Base-by-base conservation (phyloP, 2,329 filamentous ascomycete genomes). In the Alternaria solani region DNA sequence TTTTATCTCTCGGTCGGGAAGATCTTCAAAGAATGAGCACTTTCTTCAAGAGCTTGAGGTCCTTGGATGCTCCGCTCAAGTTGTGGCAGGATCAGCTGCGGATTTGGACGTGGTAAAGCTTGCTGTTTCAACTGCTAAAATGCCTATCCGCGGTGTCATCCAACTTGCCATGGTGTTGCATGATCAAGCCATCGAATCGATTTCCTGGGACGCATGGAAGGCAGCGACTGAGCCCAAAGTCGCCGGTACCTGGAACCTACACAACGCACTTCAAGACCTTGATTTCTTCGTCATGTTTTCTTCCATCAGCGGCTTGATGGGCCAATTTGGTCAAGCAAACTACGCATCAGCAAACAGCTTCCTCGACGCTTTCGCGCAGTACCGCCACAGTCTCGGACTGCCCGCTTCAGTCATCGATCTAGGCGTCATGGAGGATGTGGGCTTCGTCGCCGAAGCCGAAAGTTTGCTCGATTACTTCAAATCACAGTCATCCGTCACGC, bases 391-490 rank as follows among this genome's bases (percentile, higher is more conserved):
- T 8, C 38, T 20, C 4, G 38, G 18, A 3, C 38, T 39, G 3
- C n/a, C 38, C 7, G 32, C 32, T 26, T 26, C 75, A 2, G 38
- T 47, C 0, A 43, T 89, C 2, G 82, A 88, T 65, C 74, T 89
- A 9, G 85, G 85, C 0, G 81, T 81, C 2, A 80, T 89, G 12
- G 70, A 73, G 4, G 81, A 55, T 23, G 42, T 70, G 4, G 81
- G 82, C 1, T 79, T 74, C 54, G 68, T 82, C 4, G 16, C 32
- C n/a, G 6, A 58, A 7, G 60, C 5, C 36, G 36, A 39, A 39
- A 18, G 2, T 2, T 7, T 36, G 12, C 34, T 36, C 12, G 34
- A 36, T 16, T 16, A 16, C 12, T 16, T 36, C 16, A 39, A 18
- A 8, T 7, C 36, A 12, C 16, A 18, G 16, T 7, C 16, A 18